Evolutionary conservation across 2,329 filamentous ascomycete species (phyloP).

Genomic region (Clonostachys rhizophaga): DNA sequence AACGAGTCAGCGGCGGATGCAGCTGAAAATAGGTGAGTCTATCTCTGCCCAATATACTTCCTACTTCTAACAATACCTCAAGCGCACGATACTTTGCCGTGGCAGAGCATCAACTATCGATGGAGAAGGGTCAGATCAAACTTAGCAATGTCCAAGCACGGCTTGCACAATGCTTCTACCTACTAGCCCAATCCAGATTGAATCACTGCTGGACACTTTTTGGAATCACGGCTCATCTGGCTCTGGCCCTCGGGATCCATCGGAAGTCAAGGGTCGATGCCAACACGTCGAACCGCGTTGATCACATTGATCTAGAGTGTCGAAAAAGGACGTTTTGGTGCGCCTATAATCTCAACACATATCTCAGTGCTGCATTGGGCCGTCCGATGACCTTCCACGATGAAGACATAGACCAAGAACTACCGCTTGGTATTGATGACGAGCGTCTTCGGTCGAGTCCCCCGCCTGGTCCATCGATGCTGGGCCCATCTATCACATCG

Average conservation of each 20-base stretch:
- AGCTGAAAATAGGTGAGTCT: conserved; percentile 37
- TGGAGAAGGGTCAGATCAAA: conserved; percentile 28
- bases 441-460: conserved; percentile 21
- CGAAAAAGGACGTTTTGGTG: conserved; percentile 54
- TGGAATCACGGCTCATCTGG: conserved; percentile 32
- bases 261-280: conserved; percentile 12
- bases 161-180: conserved; percentile 34
- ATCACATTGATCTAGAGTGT: conserved; percentile 29
- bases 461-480: background rate
- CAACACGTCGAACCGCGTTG: conserved; percentile 5
- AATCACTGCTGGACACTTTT: conserved; percentile 44
- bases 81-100: conserved; percentile 24
- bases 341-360: conserved; percentile 59
- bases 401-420: conserved; percentile 59
- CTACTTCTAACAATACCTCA: background rate
- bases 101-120: conserved; percentile 28
- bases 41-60: background rate
- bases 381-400: conserved; percentile 58
- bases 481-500: conserved; percentile 16
- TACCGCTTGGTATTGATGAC: conserved; percentile 51
- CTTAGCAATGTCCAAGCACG: conserved; percentile 35
- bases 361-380: conserved; percentile 58
- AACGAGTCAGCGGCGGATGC: conserved; percentile 21
- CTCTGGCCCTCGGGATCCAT: conserved; percentile 31
- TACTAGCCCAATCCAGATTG: conserved; percentile 36